Conservation (phyloP, 441 rosid genomes). For the Pelargonium fulgidum region DNA sequence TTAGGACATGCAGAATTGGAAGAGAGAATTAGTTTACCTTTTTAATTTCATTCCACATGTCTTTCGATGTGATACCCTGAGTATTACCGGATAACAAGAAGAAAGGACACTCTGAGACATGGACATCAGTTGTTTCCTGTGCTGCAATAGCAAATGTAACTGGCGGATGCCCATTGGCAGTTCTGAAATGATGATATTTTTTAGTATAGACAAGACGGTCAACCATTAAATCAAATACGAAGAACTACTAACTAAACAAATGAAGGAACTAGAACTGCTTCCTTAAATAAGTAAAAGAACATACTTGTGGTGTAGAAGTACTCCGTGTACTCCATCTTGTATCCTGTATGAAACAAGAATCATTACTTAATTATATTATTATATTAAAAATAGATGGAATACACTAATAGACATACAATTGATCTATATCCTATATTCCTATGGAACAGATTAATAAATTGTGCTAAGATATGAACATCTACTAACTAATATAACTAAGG, state of each 20-base stretch:
- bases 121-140: conserved; percentile 53
- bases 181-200: conserved; percentile 42
- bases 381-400: not conserved
- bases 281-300: conserved; percentile 13
- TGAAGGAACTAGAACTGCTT: conserved; percentile 10
- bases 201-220: conserved; percentile 9
- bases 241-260: conserved; percentile 9
- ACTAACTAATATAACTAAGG: not conserved
- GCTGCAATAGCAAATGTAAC: conserved; percentile 63
- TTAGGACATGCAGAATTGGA: not conserved
- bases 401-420: not conserved
- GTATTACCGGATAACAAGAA: conserved; percentile 47
- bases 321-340: conserved; percentile 62
- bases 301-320: conserved; percentile 72
- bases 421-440: not conserved
- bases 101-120: conserved; percentile 58
- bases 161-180: conserved; percentile 65
- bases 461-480: not conserved
- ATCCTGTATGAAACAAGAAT: conserved; percentile 35
- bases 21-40: conserved; percentile 31
- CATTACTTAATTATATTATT: not conserved
- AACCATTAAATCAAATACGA: conserved; percentile 5
- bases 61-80: conserved; percentile 49
- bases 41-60: conserved; percentile 69
- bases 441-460: not conserved